Percentiles rank a stretch among this genome's conserved stretches.
Conservation (phyloP, 2,329 filamentous ascomycete genomes). For the Tolypocladium endophyticum region DNA sequence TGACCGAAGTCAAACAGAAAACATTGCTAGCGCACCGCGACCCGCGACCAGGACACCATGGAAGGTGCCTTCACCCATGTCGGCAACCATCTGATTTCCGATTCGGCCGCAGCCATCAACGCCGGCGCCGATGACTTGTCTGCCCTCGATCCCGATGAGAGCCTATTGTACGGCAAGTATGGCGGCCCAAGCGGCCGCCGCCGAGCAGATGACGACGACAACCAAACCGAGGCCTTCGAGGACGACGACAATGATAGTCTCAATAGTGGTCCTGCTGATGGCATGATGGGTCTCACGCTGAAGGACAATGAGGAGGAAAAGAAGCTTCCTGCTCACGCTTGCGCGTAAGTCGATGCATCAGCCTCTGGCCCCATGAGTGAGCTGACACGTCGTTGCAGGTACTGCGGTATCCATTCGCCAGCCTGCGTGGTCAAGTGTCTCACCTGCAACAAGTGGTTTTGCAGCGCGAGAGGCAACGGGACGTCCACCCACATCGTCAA, state of each 20-base stretch:
- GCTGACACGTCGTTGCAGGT: slow-evolving; percentile 41
- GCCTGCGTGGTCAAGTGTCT: slow-evolving; percentile 94
- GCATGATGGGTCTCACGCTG: slow-evolving; percentile 53
- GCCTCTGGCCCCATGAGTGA: not conserved
- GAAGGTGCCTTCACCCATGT: slow-evolving; percentile 83
- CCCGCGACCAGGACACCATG: slow-evolving; percentile 38
- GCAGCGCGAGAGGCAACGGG: slow-evolving; percentile 91
- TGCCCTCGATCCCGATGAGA: slow-evolving; percentile 67
- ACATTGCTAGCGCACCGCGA: slow-evolving; percentile 2
- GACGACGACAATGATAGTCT: slow-evolving; percentile 71
- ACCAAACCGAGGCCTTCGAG: slow-evolving; percentile 72
- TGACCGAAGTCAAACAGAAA: slow-evolving; percentile 1
- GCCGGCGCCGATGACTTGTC: slow-evolving; percentile 69
- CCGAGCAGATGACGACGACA: slow-evolving; percentile 79
- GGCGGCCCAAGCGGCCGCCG: slow-evolving; percentile 51
- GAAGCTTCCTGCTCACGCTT: slow-evolving; percentile 87
- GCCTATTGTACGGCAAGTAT: slow-evolving; percentile 63
- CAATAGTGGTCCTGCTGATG: slow-evolving; percentile 72
- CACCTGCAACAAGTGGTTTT: slow-evolving; percentile 97
- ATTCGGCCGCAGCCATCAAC: slow-evolving; percentile 79
- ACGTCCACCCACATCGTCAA: slow-evolving; percentile 98
- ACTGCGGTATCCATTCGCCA: slow-evolving; percentile 95
- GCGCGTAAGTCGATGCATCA: slow-evolving; percentile 57
- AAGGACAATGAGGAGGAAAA: slow-evolving; percentile 64
- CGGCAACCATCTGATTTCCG: slow-evolving; percentile 76